A percentile compares a stretch with the other conserved stretches of the same genome.
These are phyloP conservation scores for Heracleum sosnowskyi DNA, from an alignment of 129 eudicot species.

Conservation along the genomic window DNA sequence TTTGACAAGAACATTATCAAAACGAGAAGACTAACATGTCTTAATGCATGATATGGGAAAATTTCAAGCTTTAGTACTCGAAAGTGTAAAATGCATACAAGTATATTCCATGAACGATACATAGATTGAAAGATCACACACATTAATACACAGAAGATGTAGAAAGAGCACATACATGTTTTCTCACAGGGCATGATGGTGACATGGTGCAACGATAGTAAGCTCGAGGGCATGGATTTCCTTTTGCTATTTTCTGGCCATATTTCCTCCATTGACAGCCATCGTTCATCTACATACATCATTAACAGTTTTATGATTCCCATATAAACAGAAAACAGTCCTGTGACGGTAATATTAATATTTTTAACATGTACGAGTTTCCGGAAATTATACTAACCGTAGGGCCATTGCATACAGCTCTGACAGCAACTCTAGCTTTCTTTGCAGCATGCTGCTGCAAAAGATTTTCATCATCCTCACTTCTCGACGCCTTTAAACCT, in stretches of 20 bases:
- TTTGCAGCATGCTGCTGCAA: slow-evolving; percentile 53
- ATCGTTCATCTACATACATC: slow-evolving; percentile 50
- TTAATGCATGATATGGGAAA: not conserved
- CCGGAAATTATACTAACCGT: slow-evolving; percentile 37
- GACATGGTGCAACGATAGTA: slow-evolving; percentile 75
- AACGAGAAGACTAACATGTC: not conserved
- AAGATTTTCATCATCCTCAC: slow-evolving; percentile 37
- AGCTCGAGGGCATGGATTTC: slow-evolving; percentile 90
- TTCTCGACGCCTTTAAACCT: slow-evolving; percentile 27
- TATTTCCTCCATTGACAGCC: slow-evolving; percentile 96
- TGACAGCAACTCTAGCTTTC: slow-evolving; percentile 80
- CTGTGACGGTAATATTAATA: not conserved
- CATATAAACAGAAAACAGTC: not conserved
- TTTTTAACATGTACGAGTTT: not conserved
- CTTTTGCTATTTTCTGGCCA: slow-evolving; percentile 84
- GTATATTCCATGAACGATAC: too few relatives aligned
- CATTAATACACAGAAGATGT: not conserved
- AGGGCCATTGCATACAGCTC: slow-evolving; percentile 56
- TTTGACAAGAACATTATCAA: slow-evolving; percentile 2
- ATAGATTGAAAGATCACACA: not conserved
- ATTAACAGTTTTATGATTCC: not conserved
- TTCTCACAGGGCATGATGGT: slow-evolving; percentile 66
- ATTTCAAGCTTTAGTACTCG: too few relatives aligned
- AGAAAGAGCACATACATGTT: slow-evolving; percentile 47
- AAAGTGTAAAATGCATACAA: too few relatives aligned